A percentile compares a stretch with the other conserved stretches of the same genome.
These are phyloP conservation scores for Fusarium clavum DNA, from an alignment of 2,329 filamentous ascomycete species.

Conservation along the genomic window DNA sequence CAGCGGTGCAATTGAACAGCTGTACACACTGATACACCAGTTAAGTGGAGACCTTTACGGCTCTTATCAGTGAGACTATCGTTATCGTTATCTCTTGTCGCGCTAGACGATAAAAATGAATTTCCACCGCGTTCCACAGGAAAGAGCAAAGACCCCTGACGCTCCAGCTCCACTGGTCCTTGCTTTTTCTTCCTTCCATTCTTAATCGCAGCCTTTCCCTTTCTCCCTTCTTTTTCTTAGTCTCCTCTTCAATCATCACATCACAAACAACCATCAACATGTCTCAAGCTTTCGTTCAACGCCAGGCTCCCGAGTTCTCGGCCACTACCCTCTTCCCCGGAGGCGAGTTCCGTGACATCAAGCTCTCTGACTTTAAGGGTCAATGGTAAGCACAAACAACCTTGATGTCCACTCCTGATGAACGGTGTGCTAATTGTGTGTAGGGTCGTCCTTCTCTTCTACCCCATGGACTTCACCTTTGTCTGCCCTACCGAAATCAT, in stretches of 20 bases:
- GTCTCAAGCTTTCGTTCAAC: conserved; percentile 61
- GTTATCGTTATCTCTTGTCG: conserved; percentile 31
- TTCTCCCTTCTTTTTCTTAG: no score
- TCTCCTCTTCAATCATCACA: background rate
- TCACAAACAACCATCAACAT: conserved; percentile 46
- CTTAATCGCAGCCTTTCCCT: conserved; percentile 4
- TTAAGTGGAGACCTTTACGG: background rate
- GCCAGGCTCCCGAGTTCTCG: conserved; percentile 62
- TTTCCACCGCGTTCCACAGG: conserved; percentile 33
- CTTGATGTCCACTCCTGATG: no score
- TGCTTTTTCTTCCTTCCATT: conserved; percentile 25
- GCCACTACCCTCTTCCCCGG: conserved; percentile 62
- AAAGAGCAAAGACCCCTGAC: conserved; percentile 22
- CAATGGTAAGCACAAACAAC: conserved; percentile 55
- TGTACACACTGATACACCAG: background rate
- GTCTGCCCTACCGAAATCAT: conserved; percentile 75
- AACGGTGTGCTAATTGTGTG: no score
- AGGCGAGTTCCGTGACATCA: conserved; percentile 61
- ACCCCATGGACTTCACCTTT: conserved; percentile 76
- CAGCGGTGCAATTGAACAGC: background rate
- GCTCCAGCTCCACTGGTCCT: conserved; percentile 33
- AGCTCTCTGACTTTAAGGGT: conserved; percentile 58
- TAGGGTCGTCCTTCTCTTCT: conserved; percentile 75
- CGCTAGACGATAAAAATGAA: conserved; percentile 29
- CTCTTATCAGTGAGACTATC: no score